These are phyloP conservation scores for Xylaria venustula DNA, from an alignment of 495 filamentous ascomycete genomes.

Conservation along the genomic window DNA sequence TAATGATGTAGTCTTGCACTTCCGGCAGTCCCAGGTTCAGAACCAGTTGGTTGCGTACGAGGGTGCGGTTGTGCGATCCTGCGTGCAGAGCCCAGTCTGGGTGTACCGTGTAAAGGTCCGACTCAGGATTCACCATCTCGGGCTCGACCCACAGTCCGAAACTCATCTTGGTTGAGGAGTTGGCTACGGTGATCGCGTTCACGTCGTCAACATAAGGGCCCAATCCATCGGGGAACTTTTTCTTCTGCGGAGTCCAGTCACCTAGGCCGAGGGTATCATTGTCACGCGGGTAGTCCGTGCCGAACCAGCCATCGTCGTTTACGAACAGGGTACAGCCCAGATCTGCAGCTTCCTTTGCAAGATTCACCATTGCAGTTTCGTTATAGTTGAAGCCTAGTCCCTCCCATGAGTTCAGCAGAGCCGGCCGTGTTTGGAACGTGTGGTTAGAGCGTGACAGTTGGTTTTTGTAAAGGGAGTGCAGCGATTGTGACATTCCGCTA, in stretches of 20 bases:
- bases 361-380: slow-evolving; percentile 41
- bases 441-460: slow-evolving; percentile 55
- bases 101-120: slow-evolving; percentile 50
- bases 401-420: slow-evolving; percentile 59
- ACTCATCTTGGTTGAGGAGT: slow-evolving; percentile 41
- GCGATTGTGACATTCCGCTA: slow-evolving; percentile 53
- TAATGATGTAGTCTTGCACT: slow-evolving; percentile 56
- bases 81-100: slow-evolving; percentile 57
- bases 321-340: slow-evolving; percentile 54
- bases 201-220: slow-evolving; percentile 41
- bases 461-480: slow-evolving; percentile 54
- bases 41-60: slow-evolving; percentile 51
- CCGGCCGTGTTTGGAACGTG: slow-evolving; percentile 45
- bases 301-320: slow-evolving; percentile 61
- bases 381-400: slow-evolving; percentile 52
- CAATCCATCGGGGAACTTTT: slow-evolving; percentile 54
- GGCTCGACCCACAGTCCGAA: slow-evolving; percentile 61
- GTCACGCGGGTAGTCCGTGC: slow-evolving; percentile 50
- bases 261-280: slow-evolving; percentile 51
- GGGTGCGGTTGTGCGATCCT: slow-evolving; percentile 49
- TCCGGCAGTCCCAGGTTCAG: slow-evolving; percentile 52
- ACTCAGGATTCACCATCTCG: slow-evolving; percentile 59
- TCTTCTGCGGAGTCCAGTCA: slow-evolving; percentile 54
- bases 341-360: slow-evolving; percentile 50
- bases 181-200: slow-evolving; percentile 40